These are phyloP conservation scores for Curvularia hawaiiensis DNA, from an alignment of 2,329 filamentous ascomycete genomes.

Conservation along the genomic window DNA sequence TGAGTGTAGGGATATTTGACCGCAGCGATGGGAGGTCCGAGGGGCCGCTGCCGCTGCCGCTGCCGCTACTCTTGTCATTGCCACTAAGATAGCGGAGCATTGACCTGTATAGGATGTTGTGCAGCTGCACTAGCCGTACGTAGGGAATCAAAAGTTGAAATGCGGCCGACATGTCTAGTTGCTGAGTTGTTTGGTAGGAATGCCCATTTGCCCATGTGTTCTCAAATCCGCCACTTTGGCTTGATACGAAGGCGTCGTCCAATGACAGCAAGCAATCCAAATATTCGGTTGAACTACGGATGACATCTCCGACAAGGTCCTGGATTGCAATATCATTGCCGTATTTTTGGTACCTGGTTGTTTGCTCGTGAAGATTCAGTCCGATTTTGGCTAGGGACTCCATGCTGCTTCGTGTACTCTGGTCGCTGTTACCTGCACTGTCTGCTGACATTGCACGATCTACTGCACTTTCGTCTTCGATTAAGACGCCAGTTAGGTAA, in stretches of 20 bases:
- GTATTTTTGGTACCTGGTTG: background rate
- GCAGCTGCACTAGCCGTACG: constrained; percentile 3
- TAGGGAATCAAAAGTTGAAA: constrained; percentile 4
- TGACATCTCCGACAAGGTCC: background rate
- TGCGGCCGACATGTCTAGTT: constrained; percentile 2
- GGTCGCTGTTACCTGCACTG: background rate
- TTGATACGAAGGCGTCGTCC: background rate
- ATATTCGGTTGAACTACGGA: background rate
- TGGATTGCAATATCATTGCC: background rate
- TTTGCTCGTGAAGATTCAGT: constrained; percentile 2
- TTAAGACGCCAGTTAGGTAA: background rate
- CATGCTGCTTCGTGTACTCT: background rate
- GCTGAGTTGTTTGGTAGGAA: background rate
- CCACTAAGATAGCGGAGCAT: constrained; percentile 1
- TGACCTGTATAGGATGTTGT: constrained; percentile 4
- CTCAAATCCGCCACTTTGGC: background rate
- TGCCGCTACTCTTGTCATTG: background rate
- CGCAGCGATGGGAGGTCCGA: background rate
- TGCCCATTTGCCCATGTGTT: background rate
- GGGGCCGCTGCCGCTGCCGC: background rate
- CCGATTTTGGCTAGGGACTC: constrained; percentile 1
- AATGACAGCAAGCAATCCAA: background rate
- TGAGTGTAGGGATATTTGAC: background rate
- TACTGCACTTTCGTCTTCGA: background rate
- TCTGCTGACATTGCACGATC: background rate